Conservation (phyloP, 2,329 filamentous ascomycete species). For the Clarireedia hainanense region DNA sequence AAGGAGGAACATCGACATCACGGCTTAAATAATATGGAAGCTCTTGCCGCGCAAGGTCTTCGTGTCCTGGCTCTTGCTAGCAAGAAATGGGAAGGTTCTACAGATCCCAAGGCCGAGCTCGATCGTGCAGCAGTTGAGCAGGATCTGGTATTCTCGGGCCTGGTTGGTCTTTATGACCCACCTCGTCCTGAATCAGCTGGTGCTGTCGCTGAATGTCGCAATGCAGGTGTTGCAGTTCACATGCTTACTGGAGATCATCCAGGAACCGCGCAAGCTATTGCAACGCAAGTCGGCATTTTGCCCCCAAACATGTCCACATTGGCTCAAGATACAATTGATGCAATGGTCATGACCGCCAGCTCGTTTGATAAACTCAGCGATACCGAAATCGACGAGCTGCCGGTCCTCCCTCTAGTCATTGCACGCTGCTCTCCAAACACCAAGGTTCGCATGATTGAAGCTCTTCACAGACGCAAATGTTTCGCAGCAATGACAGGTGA, state of each 20-base stretch:
- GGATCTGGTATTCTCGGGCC: slow-evolving; percentile 64
- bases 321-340: slow-evolving; percentile 53
- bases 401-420: slow-evolving; percentile 71
- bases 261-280: slow-evolving; percentile 70
- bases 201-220: slow-evolving; percentile 51
- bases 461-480: slow-evolving; percentile 48
- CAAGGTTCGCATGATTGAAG: slow-evolving; percentile 87
- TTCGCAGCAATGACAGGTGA: slow-evolving; percentile 46
- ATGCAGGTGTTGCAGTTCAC: slow-evolving; percentile 63
- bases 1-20: slow-evolving; percentile 45
- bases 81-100: slow-evolving; percentile 23
- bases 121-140: slow-evolving; percentile 57
- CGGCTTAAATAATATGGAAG: slow-evolving; percentile 61
- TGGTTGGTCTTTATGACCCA: slow-evolving; percentile 51
- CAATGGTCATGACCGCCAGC: slow-evolving; percentile 66
- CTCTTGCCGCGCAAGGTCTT: slow-evolving; percentile 56
- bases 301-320: slow-evolving; percentile 53
- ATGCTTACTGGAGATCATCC: slow-evolving; percentile 83
- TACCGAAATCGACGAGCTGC: slow-evolving; percentile 65
- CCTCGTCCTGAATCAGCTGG: slow-evolving; percentile 48
- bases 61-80: slow-evolving; percentile 61
- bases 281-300: slow-evolving; percentile 70
- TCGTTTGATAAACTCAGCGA: slow-evolving; percentile 74
- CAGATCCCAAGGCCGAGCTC: slow-evolving; percentile 31
- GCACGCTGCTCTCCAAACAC: slow-evolving; percentile 79